phyloP scores from a whole-genome alignment of 345 rosid species.

The Cardiospermum halicacabum region DNA sequence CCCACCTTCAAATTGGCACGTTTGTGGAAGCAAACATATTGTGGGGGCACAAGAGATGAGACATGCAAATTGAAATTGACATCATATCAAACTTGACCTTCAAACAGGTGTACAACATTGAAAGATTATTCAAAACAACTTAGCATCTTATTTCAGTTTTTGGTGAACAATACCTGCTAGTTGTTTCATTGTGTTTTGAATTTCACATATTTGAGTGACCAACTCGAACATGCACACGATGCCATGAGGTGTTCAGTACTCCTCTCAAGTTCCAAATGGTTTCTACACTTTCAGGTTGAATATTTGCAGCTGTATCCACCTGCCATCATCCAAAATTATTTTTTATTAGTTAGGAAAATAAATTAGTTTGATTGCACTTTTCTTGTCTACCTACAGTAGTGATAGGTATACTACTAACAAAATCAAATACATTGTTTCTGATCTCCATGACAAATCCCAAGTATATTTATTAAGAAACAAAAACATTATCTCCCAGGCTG shows the following conservation, averaged over 20 bases:
- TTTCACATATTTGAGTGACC: slow-evolving; percentile 70
- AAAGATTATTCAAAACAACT: slow-evolving; percentile 3
- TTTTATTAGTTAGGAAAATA: neutral
- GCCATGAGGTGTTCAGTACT: slow-evolving; percentile 91
- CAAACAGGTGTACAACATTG: neutral
- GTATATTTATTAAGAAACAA: neutral
- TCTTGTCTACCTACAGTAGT: neutral
- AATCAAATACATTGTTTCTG: neutral
- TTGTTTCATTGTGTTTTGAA: neutral
- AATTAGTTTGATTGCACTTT: neutral
- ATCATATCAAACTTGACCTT: neutral
- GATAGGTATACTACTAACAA: neutral
- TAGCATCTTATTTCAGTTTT: neutral
- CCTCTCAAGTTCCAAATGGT: slow-evolving; percentile 94
- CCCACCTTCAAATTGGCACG: too few relatives aligned
- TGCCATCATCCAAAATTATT: slow-evolving; percentile 20
- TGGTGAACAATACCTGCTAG: neutral
- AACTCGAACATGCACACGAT: slow-evolving; percentile 64
- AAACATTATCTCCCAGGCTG: too few relatives aligned
- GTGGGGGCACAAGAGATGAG: neutral
- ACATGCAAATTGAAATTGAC: neutral
- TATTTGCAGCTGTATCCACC: slow-evolving; percentile 92
- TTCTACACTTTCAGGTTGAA: slow-evolving; percentile 83
- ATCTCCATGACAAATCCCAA: neutral
- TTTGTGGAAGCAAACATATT: too few relatives aligned